Evolutionary conservation across 371 early-diverging fungal genomes (phyloP), one percentile per base, ranked within the genome.

Genomic region (Saksenaea vasiformis): DNA sequence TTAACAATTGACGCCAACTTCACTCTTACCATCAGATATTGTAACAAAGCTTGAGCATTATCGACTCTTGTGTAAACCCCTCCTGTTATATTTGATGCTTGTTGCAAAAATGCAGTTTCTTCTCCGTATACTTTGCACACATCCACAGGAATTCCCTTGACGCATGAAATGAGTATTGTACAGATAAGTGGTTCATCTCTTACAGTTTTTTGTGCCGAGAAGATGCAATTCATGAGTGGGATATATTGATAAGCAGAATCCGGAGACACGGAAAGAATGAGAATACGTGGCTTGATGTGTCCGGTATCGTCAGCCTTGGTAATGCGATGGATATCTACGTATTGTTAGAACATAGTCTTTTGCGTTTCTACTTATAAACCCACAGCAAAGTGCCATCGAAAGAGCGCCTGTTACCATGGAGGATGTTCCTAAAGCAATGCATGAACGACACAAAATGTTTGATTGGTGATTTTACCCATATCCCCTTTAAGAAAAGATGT

Each of bases 171-270:
- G 43, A 43, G 9, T 0, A 43, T 24, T 44, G n/a, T 26, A 60
- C 36, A 62, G n/a, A 3, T 3, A 17, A 7, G 60, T 61, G 35
- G 0, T n/a, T n/a, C 41, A 17, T 14, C 2, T 67, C 83, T 66
- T 83, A 90, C 93, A 58, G 86, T 78, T 62, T 93, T 93, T 77
- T 98, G 97, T 1, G 97, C 97, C 0, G 97, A 91, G 73, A 98
- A 98, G 35, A 97, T 95, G 64, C 90, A 88, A 74, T 98, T 98
- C 98, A 98, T 98, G 56, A 95, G 84, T 7, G 95, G 87, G 41
- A 97, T 94, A 75, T 98, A 97, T 66, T 97, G 95, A 31, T 84
- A 80, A 2, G 98, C 85, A 2, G 89, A 79, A 70, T 97, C 98
- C 0, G 91, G 88, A 0, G 96, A 94, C 13, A 93, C 92, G 0